Conservation (phyloP, 768 basidiomycete genomes). For the Pisolithus microcarpus region DNA sequence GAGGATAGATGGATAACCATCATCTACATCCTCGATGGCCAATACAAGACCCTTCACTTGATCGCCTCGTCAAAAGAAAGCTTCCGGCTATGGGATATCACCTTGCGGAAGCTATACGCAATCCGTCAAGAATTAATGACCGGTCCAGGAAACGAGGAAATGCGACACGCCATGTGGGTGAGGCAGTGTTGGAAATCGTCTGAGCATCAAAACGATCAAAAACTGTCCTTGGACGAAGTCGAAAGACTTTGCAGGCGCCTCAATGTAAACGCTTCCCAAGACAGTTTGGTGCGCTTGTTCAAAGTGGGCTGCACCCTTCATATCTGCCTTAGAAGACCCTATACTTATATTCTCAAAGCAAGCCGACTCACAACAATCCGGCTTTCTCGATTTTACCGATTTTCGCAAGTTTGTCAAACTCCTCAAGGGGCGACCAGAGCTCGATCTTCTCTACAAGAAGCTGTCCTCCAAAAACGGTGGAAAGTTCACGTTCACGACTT, state of each 20-base stretch:
- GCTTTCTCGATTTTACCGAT: constrained; percentile 65
- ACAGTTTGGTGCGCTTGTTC: constrained; percentile 53
- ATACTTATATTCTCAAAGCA: constrained; percentile 34
- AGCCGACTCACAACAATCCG: constrained; percentile 50
- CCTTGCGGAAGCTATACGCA: constrained; percentile 56
- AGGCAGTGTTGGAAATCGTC: constrained; percentile 76
- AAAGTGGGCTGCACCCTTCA: constrained; percentile 31
- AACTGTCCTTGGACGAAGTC: constrained; percentile 63
- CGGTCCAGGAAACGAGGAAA: constrained; percentile 55
- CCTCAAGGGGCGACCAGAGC: constrained; percentile 78
- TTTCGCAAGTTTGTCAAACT: constrained; percentile 80
- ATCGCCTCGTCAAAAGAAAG: constrained; percentile 62
- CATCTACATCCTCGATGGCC: constrained; percentile 69
- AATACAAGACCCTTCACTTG: constrained; percentile 82
- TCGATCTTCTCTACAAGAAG: constrained; percentile 56
- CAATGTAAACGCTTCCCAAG: constrained; percentile 51
- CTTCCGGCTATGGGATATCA: constrained; percentile 55
- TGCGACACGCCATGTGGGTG: constrained; percentile 69
- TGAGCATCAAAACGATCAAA: constrained; percentile 54
- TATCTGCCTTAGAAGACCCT: not conserved
- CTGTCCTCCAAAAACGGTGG: constrained; percentile 29
- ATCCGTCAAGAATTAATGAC: constrained; percentile 66
- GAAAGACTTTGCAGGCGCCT: constrained; percentile 63
- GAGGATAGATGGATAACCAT: constrained; percentile 79
- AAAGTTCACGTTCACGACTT: constrained; percentile 31